Percentiles rank a stretch among this genome's conserved stretches.
phyloP scores from a whole-genome alignment of 495 filamentous ascomycete genomes.

The Penicillium verhagenii region DNA sequence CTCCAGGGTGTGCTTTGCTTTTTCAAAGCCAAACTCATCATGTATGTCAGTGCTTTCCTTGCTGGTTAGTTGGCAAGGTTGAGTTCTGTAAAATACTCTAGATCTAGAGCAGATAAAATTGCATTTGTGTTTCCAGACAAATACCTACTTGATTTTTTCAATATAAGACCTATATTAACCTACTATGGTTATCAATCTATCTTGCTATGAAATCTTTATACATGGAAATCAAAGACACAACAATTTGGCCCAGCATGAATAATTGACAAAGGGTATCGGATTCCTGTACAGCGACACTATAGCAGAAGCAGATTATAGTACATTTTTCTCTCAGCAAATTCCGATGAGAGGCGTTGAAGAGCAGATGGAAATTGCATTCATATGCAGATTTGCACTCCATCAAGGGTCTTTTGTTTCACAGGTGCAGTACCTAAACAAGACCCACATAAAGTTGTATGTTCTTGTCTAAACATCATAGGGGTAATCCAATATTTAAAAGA shows the following conservation, averaged over 20 bases:
- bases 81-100: slow-evolving; percentile 20
- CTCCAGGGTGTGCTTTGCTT: not conserved
- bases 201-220: not conserved
- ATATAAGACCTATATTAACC: not conserved
- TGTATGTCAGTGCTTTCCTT: slow-evolving; percentile 1
- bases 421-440: not conserved
- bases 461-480: not conserved
- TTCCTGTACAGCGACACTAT: not conserved
- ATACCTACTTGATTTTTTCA: not conserved
- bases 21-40: not conserved
- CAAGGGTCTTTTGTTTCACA: not conserved
- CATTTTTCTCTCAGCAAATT: not conserved
- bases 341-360: not conserved
- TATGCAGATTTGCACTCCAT: not conserved
- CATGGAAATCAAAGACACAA: not conserved
- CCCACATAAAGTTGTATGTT: not conserved
- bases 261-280: not conserved
- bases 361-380: not conserved
- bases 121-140: not conserved
- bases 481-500: slow-evolving; percentile 24
- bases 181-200: not conserved
- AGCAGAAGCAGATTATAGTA: not conserved
- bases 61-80: slow-evolving; percentile 5
- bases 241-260: not conserved
- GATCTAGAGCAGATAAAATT: slow-evolving; percentile 22